Conservation (phyloP, 2,329 filamentous ascomycete genomes). For the Alternaria angustiovoidea region DNA sequence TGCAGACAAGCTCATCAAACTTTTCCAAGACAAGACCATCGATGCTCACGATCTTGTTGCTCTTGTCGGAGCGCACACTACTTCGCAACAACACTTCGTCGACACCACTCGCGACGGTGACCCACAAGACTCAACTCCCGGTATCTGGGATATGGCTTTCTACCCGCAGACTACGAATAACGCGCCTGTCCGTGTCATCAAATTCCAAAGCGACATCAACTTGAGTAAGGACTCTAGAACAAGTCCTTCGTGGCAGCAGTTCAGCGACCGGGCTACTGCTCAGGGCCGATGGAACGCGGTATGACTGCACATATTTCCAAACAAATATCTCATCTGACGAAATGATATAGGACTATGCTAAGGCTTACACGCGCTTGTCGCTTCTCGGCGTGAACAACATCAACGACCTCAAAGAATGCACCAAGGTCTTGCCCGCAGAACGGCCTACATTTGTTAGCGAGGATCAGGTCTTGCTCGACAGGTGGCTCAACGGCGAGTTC, state of each 20-base stretch:
- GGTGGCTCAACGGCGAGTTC: conserved; percentile 45
- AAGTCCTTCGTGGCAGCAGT: conserved; percentile 43
- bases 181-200: conserved; percentile 44
- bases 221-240: conserved; percentile 47
- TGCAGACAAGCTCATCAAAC: conserved; percentile 45
- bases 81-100: conserved; percentile 49
- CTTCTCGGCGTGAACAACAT: conserved; percentile 66
- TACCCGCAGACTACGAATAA: conserved; percentile 45
- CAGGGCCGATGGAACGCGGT: conserved; percentile 49
- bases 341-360: conserved; percentile 56
- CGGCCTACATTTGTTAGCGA: conserved; percentile 34
- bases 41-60: conserved; percentile 49
- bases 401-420: conserved; percentile 64
- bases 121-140: conserved; percentile 49
- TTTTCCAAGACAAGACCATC: conserved; percentile 52
- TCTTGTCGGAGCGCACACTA: conserved; percentile 50
- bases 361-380: conserved; percentile 63
- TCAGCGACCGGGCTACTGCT: conserved; percentile 29
- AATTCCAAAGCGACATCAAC: conserved; percentile 48
- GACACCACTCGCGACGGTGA: conserved; percentile 41
- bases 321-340: background rate
- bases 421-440: conserved; percentile 56
- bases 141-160: conserved; percentile 50
- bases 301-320: conserved; percentile 2
- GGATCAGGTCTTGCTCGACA: conserved; percentile 40